These are phyloP conservation scores for Globisporangium irregulare DNA, from an alignment of 352 stramenopile species.

Conservation along the genomic window DNA sequence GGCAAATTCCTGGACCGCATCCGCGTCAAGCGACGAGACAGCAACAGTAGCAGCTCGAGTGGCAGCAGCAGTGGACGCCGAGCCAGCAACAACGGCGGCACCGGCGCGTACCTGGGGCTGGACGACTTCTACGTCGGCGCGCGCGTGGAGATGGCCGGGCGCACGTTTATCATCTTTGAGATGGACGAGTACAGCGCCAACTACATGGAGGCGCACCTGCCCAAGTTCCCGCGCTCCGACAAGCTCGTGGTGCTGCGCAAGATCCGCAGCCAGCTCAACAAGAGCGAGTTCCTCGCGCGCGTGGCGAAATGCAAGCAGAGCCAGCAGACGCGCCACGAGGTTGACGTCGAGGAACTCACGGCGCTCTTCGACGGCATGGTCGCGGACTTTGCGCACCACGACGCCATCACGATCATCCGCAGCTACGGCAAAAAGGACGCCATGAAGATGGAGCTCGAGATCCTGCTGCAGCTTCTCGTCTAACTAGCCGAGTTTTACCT, in stretches of 20 bases:
- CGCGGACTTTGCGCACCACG: slow-evolving; percentile 49
- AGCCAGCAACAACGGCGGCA: slow-evolving; percentile 28
- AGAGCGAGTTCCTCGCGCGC: slow-evolving; percentile 20
- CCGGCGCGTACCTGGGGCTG: slow-evolving; percentile 38
- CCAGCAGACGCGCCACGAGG: slow-evolving; percentile 26
- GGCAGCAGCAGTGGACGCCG: background rate
- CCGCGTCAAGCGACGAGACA: slow-evolving; percentile 56
- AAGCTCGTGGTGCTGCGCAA: slow-evolving; percentile 62
- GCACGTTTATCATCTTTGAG: slow-evolving; percentile 70
- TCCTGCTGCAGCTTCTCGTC: slow-evolving; percentile 43
- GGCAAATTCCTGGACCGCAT: slow-evolving; percentile 76
- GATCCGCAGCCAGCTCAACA: slow-evolving; percentile 43
- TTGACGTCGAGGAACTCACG: slow-evolving; percentile 47
- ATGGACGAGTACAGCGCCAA: slow-evolving; percentile 86
- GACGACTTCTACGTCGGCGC: slow-evolving; percentile 80
- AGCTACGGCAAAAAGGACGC: slow-evolving; percentile 59
- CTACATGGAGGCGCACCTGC: slow-evolving; percentile 69
- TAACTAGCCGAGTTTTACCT: slow-evolving; percentile 12
- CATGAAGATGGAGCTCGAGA: slow-evolving; percentile 57
- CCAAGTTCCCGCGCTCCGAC: slow-evolving; percentile 64
- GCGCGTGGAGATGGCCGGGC: slow-evolving; percentile 57
- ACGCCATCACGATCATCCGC: slow-evolving; percentile 65
- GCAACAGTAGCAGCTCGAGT: background rate
- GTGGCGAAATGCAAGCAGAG: slow-evolving; percentile 29
- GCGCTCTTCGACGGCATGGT: slow-evolving; percentile 46